Base-by-base conservation (phyloP, 164 flowering plant species). In the Cinnamomum chago region DNA sequence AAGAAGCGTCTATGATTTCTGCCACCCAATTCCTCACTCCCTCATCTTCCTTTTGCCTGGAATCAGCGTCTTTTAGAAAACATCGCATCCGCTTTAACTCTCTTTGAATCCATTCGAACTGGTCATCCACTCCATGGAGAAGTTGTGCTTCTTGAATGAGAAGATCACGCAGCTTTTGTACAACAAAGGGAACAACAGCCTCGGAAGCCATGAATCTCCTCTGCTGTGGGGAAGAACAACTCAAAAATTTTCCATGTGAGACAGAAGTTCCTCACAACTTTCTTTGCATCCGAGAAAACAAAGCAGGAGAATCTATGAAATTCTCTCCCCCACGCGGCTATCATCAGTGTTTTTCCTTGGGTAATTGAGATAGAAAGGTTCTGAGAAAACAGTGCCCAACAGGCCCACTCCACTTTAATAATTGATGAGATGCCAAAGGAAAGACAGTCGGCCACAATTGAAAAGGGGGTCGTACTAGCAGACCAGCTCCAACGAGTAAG, bases 31-130 rank as follows among this genome's bases (percentile, higher is more conserved):
- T 23, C 24, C 12, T 33, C 30, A 58, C 22, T 28, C 12, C 18
- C 27, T 28, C 51, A n/a, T 72, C 66, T 6, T 9, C 47, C 12
- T 28, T 15, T 7, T 3, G 27, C 15, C 12, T 72, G 17, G 47
- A 15, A 13, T 72, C 67, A 1, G 73, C 65, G 15, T 60, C 66
- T 33, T 72, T 72, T 12, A 72, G 58, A 65, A 60, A 72, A 5
- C 17, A 30, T 58, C 4, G 65, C 67, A 72, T 72, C 62, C 23
- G 15, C 0, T 10, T 28, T 11, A 60, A 55, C 12, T 72, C 73
- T 27, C 7, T 10, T 58, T 28, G 18, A 18, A 72, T 58, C n/a
- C 35, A 17, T 7, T 58, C 51, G 12, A 72, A 7, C 15, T 72
- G 62, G 22, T 5, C 58, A 24, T 25, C 35, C 18, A 70, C 73